Conservation (phyloP, 805 yeast species). For the Kodamaea laetipori region DNA sequence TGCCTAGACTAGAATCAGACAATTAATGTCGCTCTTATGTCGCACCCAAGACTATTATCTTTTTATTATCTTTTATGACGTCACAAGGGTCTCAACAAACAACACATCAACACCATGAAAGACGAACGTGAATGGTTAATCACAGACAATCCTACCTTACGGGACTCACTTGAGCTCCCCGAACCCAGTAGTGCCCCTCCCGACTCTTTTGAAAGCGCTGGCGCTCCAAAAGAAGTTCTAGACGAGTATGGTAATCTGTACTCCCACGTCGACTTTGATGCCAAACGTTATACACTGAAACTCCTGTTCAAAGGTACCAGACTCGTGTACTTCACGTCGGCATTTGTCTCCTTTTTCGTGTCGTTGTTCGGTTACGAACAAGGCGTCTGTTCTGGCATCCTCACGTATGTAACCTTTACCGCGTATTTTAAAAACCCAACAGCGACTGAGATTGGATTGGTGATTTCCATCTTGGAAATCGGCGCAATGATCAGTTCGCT, state of each 20-base stretch:
- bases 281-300: constrained; percentile 32
- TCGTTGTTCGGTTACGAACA: constrained; percentile 49
- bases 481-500: constrained; percentile 84
- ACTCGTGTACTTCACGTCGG: constrained; percentile 47
- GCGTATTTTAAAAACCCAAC: constrained; percentile 72
- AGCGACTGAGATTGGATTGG: constrained; percentile 75
- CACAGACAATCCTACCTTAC: constrained; percentile 3
- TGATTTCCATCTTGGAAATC: constrained; percentile 84
- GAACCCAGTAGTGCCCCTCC: background rate
- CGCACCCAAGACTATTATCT: no score
- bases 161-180: constrained; percentile 10
- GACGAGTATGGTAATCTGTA: constrained; percentile 40
- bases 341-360: constrained; percentile 46
- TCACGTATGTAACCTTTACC: constrained; percentile 72
- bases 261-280: constrained; percentile 39
- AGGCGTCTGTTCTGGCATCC: constrained; percentile 87
- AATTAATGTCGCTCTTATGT: no score
- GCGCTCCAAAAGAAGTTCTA: background rate
- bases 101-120: constrained; percentile 4
- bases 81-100: constrained; percentile 8
- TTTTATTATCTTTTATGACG: constrained; percentile 5
- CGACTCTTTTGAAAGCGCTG: no score
- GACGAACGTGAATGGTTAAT: constrained; percentile 11
- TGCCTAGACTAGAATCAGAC: no score
- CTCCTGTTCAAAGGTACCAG: constrained; percentile 40